A percentile compares a stretch with the other conserved stretches of the same genome.
phyloP scores from a whole-genome alignment of 108 stramenopile genomes.

The Nitzschia putrida region DNA sequence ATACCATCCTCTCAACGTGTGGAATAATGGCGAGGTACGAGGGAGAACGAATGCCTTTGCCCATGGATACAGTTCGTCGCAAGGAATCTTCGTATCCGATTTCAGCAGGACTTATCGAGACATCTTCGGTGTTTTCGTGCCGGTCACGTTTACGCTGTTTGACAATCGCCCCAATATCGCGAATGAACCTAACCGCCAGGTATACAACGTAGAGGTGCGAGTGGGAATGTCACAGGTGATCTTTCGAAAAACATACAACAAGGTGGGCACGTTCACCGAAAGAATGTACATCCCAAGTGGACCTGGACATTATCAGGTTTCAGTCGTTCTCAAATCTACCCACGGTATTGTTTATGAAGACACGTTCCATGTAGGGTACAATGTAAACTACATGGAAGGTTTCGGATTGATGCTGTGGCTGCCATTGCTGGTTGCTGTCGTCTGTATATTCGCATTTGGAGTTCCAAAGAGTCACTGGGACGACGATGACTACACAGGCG shows the following conservation, averaged over 20 bases:
- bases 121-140: slow-evolving; percentile 75
- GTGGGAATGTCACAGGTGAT: slow-evolving; percentile 60
- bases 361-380: slow-evolving; percentile 77
- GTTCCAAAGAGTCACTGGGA: slow-evolving; percentile 56
- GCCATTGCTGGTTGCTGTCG: slow-evolving; percentile 49
- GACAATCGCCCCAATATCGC: slow-evolving; percentile 73
- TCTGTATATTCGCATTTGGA: slow-evolving; percentile 38
- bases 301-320: slow-evolving; percentile 71
- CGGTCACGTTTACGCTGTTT: slow-evolving; percentile 81
- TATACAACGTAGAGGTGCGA: slow-evolving; percentile 69
- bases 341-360: slow-evolving; percentile 84
- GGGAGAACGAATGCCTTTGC: slow-evolving; percentile 56
- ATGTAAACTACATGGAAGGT: slow-evolving; percentile 80
- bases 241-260: slow-evolving; percentile 51
- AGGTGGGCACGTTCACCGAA: slow-evolving; percentile 71
- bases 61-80: slow-evolving; percentile 77
- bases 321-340: slow-evolving; percentile 55
- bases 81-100: slow-evolving; percentile 80
- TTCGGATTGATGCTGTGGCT: slow-evolving; percentile 67
- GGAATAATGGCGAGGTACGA: slow-evolving; percentile 73
- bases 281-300: slow-evolving; percentile 70
- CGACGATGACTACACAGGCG: slow-evolving; percentile 63
- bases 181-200: slow-evolving; percentile 58
- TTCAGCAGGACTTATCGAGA: slow-evolving; percentile 72
- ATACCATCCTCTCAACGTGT: slow-evolving; percentile 78